Conservation (phyloP, 2,329 filamentous ascomycete genomes). For the Neofusicoccum sp. region DNA sequence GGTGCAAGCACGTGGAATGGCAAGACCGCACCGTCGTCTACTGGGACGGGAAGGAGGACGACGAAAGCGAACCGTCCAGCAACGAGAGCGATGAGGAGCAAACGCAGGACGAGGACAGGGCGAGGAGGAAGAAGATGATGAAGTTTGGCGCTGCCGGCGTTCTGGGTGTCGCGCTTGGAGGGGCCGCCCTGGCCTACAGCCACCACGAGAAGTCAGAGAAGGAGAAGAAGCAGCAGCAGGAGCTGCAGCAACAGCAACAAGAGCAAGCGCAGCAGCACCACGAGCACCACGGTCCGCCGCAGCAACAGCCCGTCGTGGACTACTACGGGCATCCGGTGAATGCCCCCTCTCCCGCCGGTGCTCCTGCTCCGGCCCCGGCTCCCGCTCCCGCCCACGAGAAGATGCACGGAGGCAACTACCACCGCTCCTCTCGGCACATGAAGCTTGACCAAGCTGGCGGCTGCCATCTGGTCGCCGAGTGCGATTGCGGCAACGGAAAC, state of each 20-base stretch:
- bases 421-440: not conserved
- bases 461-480: conserved; percentile 13
- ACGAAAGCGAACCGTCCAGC: not conserved
- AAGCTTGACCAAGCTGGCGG: conserved; percentile 2
- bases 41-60: conserved; percentile 14
- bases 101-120: not conserved
- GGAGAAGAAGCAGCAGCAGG: conserved; percentile 5
- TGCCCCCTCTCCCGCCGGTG: not conserved
- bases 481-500: not conserved
- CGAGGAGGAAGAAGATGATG: conserved; percentile 10
- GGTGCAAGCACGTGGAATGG: conserved; percentile 7
- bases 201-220: conserved; percentile 11
- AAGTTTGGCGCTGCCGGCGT: conserved; percentile 2
- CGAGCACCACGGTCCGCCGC: not conserved
- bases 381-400: not conserved
- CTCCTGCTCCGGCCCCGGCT: not conserved
- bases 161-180: not conserved
- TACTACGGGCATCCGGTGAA: not conserved
- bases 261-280: not conserved
- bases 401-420: conserved; percentile 15
- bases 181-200: conserved; percentile 2
- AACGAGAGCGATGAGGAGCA: conserved; percentile 5
- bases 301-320: not conserved
- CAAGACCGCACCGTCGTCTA: not conserved
- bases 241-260: not conserved